phyloP scores from a whole-genome alignment of 352 stramenopile genomes.

The Halophytophthora polymorphica region DNA sequence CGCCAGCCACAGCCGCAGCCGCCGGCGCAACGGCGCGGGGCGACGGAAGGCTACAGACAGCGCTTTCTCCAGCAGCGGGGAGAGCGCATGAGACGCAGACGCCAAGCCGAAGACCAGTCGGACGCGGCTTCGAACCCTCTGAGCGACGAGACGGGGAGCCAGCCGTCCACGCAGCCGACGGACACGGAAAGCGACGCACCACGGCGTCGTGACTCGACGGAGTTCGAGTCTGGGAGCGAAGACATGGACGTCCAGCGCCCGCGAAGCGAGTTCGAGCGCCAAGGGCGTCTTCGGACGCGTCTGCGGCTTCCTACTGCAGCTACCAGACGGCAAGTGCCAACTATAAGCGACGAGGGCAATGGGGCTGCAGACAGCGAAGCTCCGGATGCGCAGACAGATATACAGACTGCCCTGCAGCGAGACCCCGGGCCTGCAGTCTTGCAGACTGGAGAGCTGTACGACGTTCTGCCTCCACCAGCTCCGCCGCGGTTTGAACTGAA shows the following conservation, averaged over 20 bases:
- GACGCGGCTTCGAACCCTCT: not conserved
- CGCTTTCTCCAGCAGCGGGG: constrained; percentile 8
- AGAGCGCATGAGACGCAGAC: too few relatives aligned
- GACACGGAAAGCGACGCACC: not conserved
- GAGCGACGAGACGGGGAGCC: not conserved
- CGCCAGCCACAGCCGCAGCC: not conserved
- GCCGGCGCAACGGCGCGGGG: not conserved
- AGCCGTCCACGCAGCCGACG: not conserved
- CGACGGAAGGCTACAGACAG: constrained; percentile 13
- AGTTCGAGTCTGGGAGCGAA: constrained; percentile 2
- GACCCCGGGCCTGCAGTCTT: too few relatives aligned
- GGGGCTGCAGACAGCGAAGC: too few relatives aligned
- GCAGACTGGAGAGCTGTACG: too few relatives aligned
- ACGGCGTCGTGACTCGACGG: not conserved
- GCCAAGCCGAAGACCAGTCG: not conserved
- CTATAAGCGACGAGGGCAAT: too few relatives aligned
- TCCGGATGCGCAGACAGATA: too few relatives aligned
- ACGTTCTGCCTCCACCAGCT: too few relatives aligned
- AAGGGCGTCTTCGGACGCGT: not conserved
- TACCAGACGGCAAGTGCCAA: too few relatives aligned
- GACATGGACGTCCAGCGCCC: not conserved
- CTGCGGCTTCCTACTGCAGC: too few relatives aligned
- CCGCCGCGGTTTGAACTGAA: too few relatives aligned
- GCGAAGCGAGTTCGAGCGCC: not conserved
- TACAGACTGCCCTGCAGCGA: too few relatives aligned